A percentile compares a stretch with the other conserved stretches of the same genome.
These are phyloP conservation scores for Sanghuangporus sanghuang DNA, from an alignment of 1,284 basidiomycete species.

Conservation along the genomic window DNA sequence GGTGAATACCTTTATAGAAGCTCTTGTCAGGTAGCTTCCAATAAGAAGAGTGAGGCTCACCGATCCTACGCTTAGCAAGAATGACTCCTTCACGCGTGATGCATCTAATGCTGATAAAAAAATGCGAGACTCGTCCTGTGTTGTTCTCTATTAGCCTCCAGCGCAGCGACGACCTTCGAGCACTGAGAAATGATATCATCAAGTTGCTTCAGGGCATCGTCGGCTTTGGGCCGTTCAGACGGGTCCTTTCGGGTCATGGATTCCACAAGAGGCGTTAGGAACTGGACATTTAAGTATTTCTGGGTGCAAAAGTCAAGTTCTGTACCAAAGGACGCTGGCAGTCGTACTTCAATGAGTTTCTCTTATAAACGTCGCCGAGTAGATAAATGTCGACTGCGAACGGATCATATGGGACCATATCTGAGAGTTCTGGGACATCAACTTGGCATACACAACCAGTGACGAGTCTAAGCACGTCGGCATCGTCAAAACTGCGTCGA, in stretches of 20 bases:
- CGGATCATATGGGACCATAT: not conserved
- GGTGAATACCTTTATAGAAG: too few species aligned
- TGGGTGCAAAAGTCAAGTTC: too few species aligned
- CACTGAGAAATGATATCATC: not conserved
- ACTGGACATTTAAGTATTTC: constrained; percentile 2
- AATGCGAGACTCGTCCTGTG: not conserved
- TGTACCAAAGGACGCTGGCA: too few species aligned
- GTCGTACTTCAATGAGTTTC: not conserved
- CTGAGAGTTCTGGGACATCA: not conserved
- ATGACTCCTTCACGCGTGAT: not conserved
- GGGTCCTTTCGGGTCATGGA: constrained; percentile 1
- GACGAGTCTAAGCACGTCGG: not conserved
- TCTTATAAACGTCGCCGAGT: constrained; percentile 5
- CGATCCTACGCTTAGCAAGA: not conserved
- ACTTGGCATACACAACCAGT: not conserved
- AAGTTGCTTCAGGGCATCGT: constrained; percentile 3
- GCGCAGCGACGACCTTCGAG: not conserved
- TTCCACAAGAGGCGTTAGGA: constrained; percentile 6
- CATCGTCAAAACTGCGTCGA: constrained; percentile 18
- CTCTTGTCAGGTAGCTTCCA: too few species aligned
- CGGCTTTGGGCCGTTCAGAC: not conserved
- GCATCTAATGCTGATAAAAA: not conserved
- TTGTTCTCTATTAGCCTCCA: constrained; percentile 11
- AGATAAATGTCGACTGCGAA: constrained; percentile 10
- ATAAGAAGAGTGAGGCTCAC: not conserved